These are phyloP conservation scores for Euclidium syriacum DNA, from an alignment of 345 rosid genomes.

Conservation along the genomic window DNA sequence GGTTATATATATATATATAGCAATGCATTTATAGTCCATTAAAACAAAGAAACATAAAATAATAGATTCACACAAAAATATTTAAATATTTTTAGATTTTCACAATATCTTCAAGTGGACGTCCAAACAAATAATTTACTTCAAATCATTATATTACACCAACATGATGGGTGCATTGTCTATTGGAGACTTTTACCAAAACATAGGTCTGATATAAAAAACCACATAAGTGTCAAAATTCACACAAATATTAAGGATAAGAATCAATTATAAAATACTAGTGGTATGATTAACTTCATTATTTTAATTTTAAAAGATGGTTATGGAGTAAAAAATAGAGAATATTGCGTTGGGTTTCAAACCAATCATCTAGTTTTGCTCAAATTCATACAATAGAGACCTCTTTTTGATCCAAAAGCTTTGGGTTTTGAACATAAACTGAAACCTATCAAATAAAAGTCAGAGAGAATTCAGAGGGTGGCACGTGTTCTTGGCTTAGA, in stretches of 20 bases:
- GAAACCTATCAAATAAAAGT: conserved; percentile 29
- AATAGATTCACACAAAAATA: neutral
- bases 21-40: neutral
- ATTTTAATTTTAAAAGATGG: neutral
- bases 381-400: conserved; percentile 34
- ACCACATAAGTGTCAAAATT: conserved; percentile 15
- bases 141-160: neutral
- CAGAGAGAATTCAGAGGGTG: conserved; percentile 22
- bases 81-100: neutral
- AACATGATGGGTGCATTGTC: conserved; percentile 25
- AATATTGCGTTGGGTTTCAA: conserved; percentile 23
- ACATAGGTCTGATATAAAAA: conserved; percentile 9
- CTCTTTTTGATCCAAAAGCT: conserved; percentile 34
- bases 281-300: neutral
- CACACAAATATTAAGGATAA: conserved; percentile 20
- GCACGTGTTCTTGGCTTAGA: conserved; percentile 31
- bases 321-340: conserved; percentile 10
- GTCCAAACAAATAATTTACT: neutral
- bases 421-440: conserved; percentile 22
- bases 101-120: conserved; percentile 9
- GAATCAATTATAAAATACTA: neutral
- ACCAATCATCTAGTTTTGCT: conserved; percentile 32
- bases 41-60: too few relatives aligned
- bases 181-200: conserved; percentile 22
- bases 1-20: neutral